phyloP scores from a whole-genome alignment of 768 basidiomycete species.

The Amanita pallidorosea region DNA sequence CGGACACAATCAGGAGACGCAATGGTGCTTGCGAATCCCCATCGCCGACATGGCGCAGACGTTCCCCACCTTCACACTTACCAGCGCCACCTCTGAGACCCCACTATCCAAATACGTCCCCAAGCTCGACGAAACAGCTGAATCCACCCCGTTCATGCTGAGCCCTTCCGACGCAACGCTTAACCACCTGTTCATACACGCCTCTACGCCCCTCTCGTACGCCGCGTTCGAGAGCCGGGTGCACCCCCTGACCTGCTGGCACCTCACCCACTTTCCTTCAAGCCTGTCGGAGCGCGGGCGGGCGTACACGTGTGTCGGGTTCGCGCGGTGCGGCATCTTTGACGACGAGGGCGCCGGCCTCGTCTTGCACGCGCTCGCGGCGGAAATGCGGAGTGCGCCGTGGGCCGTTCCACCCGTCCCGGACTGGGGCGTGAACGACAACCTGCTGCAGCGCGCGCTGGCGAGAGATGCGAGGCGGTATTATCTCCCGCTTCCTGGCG shows the following conservation, averaged over 20 bases:
- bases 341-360: slow-evolving; percentile 28
- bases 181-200: slow-evolving; percentile 23
- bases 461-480: slow-evolving; percentile 9
- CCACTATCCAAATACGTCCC: slow-evolving; percentile 23
- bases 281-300: slow-evolving; percentile 13
- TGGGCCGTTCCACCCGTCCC: slow-evolving; percentile 27
- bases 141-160: background rate
- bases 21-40: slow-evolving; percentile 20
- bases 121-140: background rate
- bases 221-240: slow-evolving; percentile 19
- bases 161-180: slow-evolving; percentile 24
- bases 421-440: slow-evolving; percentile 19
- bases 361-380: slow-evolving; percentile 25
- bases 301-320: slow-evolving; percentile 28
- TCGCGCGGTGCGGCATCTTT: slow-evolving; percentile 31
- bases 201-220: slow-evolving; percentile 27
- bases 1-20: background rate
- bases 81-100: slow-evolving; percentile 19
- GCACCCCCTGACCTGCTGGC: slow-evolving; percentile 32
- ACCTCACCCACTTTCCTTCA: slow-evolving; percentile 29
- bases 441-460: slow-evolving; percentile 22
- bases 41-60: slow-evolving; percentile 20
- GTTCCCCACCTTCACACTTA: slow-evolving; percentile 26
- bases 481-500: slow-evolving; percentile 1
- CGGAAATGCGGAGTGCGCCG: slow-evolving; percentile 24